Percentiles rank a stretch among this genome's conserved stretches.
Evolutionary conservation across 805 yeast genomes (phyloP).

Genomic region (Cyberlindnera mississippiensis): DNA sequence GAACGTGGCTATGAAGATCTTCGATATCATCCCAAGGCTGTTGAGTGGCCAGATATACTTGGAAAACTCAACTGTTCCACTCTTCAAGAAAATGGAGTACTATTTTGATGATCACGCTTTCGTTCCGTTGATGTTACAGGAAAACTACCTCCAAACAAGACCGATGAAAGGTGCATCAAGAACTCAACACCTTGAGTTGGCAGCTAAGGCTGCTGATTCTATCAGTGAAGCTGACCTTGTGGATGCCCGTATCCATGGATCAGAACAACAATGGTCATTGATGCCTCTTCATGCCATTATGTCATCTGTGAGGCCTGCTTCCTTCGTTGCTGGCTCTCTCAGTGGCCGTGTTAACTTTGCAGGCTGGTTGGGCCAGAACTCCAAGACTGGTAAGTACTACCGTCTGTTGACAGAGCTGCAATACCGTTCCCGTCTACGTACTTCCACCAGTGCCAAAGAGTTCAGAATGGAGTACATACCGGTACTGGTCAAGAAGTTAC

Average conservation of each 20-base stretch:
- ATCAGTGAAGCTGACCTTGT: conserved; percentile 83
- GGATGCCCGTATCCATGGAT: conserved; percentile 76
- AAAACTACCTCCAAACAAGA: conserved; percentile 70
- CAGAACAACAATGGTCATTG: conserved; percentile 92
- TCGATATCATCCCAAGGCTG: conserved; percentile 75
- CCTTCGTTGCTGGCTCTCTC: conserved; percentile 66
- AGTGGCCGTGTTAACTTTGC: conserved; percentile 74
- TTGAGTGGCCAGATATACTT: conserved; percentile 59
- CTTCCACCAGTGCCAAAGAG: conserved; percentile 71
- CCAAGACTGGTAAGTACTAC: conserved; percentile 72
- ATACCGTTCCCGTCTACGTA: conserved; percentile 77
- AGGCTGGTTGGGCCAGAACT: conserved; percentile 85
- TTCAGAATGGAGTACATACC: conserved; percentile 77
- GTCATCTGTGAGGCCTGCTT: conserved; percentile 80
- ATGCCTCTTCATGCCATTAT: conserved; percentile 87
- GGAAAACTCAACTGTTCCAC: conserved; percentile 44
- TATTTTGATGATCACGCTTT: conserved; percentile 94
- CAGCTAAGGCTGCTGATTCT: conserved; percentile 78
- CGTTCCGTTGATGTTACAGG: conserved; percentile 94
- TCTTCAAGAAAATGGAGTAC: conserved; percentile 80
- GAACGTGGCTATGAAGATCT: conserved; percentile 85
- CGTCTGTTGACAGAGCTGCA: conserved; percentile 84
- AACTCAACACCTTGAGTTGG: conserved; percentile 53
- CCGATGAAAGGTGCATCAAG: conserved; percentile 47
- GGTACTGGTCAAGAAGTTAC: conserved; percentile 49